Evolutionary conservation across 768 basidiomycete species (phyloP).

Genomic region (Mycena polygramma): DNA sequence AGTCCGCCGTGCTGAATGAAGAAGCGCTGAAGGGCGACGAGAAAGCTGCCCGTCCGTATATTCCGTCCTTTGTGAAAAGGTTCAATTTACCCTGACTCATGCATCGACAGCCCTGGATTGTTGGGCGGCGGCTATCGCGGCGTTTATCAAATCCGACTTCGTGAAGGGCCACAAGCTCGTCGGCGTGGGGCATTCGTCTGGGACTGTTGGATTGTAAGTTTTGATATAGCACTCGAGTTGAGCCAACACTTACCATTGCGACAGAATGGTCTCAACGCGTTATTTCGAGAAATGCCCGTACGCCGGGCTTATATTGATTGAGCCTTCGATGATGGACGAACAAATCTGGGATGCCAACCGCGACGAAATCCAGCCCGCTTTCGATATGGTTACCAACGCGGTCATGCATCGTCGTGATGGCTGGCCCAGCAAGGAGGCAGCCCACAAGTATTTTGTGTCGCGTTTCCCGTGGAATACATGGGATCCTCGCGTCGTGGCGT

Average conservation of each 20-base stretch:
- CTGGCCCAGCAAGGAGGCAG: conserved; percentile 43
- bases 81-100: not conserved
- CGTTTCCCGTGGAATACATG: conserved; percentile 44
- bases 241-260: not conserved
- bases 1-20: conserved; percentile 46
- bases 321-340: conserved; percentile 10
- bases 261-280: conserved; percentile 6
- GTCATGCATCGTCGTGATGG: conserved; percentile 34
- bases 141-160: conserved; percentile 31
- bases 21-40: conserved; percentile 34
- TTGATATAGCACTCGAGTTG: not conserved
- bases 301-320: conserved; percentile 11
- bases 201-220: conserved; percentile 19
- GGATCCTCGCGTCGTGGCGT: conserved; percentile 41
- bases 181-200: conserved; percentile 20
- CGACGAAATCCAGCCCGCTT: conserved; percentile 31
- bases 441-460: conserved; percentile 35
- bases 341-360: conserved; percentile 36
- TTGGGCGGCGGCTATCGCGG: conserved; percentile 19
- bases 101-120: conserved; percentile 34
- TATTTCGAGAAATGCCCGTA: conserved; percentile 18
- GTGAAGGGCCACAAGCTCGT: conserved; percentile 3
- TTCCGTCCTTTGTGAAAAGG: not conserved
- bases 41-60: conserved; percentile 38
- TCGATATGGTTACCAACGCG: conserved; percentile 26